Evolutionary conservation across 2,329 filamentous ascomycete genomes (phyloP).

Genomic region (Diaporthe helianthi): DNA sequence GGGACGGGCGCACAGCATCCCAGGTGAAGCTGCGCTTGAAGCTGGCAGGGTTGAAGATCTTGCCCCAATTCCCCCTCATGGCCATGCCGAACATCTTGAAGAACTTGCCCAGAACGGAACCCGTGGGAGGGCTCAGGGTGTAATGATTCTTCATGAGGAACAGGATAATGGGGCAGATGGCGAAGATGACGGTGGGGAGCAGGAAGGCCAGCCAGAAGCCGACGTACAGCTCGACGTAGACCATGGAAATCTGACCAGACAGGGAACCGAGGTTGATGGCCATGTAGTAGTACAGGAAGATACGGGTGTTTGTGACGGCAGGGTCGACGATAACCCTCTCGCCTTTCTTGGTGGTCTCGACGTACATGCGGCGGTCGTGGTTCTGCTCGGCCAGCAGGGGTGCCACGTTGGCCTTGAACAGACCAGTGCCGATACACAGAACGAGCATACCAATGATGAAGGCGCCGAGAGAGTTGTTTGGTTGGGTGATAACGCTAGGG

Average conservation of each 20-base stretch:
- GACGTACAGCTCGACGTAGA: constrained; percentile 76
- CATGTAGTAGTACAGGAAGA: constrained; percentile 71
- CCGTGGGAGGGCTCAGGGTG: constrained; percentile 63
- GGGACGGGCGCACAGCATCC: constrained; percentile 73
- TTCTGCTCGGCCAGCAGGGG: constrained; percentile 77
- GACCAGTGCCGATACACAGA: constrained; percentile 72
- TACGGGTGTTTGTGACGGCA: constrained; percentile 69
- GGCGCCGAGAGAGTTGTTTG: constrained; percentile 65
- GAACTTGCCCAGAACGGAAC: constrained; percentile 73
- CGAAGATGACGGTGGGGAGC: constrained; percentile 71
- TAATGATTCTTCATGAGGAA: constrained; percentile 66
- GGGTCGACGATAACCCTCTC: constrained; percentile 76
- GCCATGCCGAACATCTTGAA: constrained; percentile 66
- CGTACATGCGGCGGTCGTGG: constrained; percentile 61
- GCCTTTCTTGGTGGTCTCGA: constrained; percentile 62
- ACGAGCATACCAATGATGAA: constrained; percentile 71
- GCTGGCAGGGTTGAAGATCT: constrained; percentile 26
- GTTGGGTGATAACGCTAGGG: constrained; percentile 65
- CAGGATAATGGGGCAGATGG: constrained; percentile 68
- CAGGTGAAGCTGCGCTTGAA: constrained; percentile 66
- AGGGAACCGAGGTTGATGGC: constrained; percentile 76
- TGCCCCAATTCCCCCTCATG: constrained; percentile 39
- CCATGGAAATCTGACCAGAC: constrained; percentile 69
- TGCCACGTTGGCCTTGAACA: constrained; percentile 83
- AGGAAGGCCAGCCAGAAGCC: constrained; percentile 77